Conservation (phyloP, 2,329 filamentous ascomycete species). For the Colletotrichum theobromicola region DNA sequence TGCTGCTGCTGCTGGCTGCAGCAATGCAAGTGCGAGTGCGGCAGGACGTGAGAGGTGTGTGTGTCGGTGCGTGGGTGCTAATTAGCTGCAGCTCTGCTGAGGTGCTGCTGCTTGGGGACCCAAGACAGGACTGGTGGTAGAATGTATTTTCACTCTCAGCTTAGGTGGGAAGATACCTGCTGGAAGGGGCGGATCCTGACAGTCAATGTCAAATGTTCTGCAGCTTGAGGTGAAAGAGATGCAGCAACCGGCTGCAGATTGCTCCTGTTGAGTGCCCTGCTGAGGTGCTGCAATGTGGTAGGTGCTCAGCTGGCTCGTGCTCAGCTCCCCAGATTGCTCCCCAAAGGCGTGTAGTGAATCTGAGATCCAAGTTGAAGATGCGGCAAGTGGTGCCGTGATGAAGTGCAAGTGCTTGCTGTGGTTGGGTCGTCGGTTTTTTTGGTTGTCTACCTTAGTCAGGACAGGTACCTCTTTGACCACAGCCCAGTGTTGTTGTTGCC, state of each 20-base stretch:
- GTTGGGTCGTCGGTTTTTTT: neutral
- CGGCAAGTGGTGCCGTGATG: neutral
- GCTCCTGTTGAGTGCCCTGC: neutral
- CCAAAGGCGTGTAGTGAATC: neutral
- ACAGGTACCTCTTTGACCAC: too few species aligned
- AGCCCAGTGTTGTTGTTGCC: neutral
- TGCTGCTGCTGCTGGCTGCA: neutral
- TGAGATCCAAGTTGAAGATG: neutral
- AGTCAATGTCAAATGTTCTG: neutral
- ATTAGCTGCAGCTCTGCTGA: neutral
- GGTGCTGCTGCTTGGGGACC: neutral
- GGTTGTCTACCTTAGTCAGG: neutral
- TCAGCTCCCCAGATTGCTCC: neutral
- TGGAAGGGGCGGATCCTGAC: neutral
- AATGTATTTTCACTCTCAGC: neutral
- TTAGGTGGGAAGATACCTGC: neutral
- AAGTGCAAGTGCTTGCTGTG: neutral
- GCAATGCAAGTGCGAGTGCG: neutral
- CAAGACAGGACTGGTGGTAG: neutral
- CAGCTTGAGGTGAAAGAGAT: neutral
- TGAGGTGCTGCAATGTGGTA: neutral
- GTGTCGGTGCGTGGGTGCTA: too few species aligned
- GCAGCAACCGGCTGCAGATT: neutral
- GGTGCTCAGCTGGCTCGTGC: slow-evolving; percentile 1
- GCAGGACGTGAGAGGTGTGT: neutral